phyloP scores from a whole-genome alignment of 805 yeast species.

The Clavispora carvajalis region DNA sequence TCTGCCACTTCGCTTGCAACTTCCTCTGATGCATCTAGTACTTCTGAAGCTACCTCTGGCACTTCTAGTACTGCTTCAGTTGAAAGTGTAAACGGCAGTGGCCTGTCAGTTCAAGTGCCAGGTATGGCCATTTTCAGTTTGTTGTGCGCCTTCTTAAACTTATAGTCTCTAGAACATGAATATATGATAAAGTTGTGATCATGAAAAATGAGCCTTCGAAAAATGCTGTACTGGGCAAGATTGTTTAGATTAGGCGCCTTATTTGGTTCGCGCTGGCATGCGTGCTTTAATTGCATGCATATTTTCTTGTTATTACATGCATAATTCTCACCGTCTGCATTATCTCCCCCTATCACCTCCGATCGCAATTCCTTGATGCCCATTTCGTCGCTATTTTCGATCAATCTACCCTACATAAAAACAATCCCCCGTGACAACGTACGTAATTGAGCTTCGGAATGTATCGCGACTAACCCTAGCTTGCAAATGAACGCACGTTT shows the following conservation, averaged over 20 bases:
- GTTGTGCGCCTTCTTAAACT: neutral
- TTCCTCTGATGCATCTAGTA: neutral
- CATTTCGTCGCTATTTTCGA: neutral
- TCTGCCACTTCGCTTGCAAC: neutral
- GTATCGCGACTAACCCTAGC: constrained; percentile 7
- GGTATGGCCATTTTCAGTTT: neutral
- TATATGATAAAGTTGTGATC: too few species aligned
- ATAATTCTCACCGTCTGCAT: too few species aligned
- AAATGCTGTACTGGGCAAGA: too few species aligned
- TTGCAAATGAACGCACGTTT: constrained; percentile 16
- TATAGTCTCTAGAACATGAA: too few species aligned
- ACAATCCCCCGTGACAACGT: constrained; percentile 12
- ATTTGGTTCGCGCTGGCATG: neutral
- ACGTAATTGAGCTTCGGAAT: constrained; percentile 1
- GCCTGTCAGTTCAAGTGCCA: neutral
- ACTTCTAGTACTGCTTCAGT: neutral
- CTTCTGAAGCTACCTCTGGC: neutral
- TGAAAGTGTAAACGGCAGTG: neutral
- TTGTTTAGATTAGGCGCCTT: too few species aligned
- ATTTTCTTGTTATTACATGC: too few species aligned
- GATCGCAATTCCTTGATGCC: neutral
- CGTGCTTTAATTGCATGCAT: neutral
- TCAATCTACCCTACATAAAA: neutral
- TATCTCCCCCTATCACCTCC: too few species aligned
- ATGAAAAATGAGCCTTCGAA: neutral